phyloP scores from a whole-genome alignment of 306 rosid genomes.

The Erythrophleum fordii region DNA sequence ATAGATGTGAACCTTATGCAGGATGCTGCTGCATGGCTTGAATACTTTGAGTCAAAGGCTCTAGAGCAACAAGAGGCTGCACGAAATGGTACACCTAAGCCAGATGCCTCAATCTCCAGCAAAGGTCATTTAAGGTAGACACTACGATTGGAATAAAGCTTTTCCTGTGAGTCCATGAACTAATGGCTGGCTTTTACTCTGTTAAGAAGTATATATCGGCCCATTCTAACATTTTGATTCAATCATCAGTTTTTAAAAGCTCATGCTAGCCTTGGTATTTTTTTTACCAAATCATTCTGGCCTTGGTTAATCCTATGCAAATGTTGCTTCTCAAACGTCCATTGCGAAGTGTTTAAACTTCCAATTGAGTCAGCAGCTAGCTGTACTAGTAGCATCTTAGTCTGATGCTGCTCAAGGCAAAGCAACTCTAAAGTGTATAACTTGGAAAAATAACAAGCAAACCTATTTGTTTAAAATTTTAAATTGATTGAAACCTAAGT shows the following conservation, averaged over 20 bases:
- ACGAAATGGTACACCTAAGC: conserved; percentile 95
- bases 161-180: conserved; percentile 16
- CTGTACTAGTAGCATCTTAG: neutral
- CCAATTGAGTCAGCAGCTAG: neutral
- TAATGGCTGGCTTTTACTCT: conserved; percentile 1
- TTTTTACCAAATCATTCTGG: neutral
- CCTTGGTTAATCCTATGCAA: neutral
- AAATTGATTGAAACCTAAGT: too few species aligned
- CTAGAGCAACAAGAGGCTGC: conserved; percentile 99
- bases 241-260: neutral
- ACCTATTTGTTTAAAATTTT: neutral
- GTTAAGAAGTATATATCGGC: neutral
- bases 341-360: conserved; percentile 11
- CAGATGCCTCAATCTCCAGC: conserved; percentile 99
- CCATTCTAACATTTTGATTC: conserved; percentile 29
- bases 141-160: conserved; percentile 22
- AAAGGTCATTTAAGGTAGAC: conserved; percentile 93
- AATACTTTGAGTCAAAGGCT: conserved; percentile 99
- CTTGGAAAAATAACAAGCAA: neutral
- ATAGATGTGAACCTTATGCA: conserved; percentile 44
- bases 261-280: neutral
- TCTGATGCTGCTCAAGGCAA: neutral
- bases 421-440: neutral
- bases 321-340: neutral
- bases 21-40: conserved; percentile 99